Percentiles rank a stretch among this genome's conserved stretches.
Evolutionary conservation across 106 monocot species (phyloP).

Genomic region (Platanthera zijinensis): DNA sequence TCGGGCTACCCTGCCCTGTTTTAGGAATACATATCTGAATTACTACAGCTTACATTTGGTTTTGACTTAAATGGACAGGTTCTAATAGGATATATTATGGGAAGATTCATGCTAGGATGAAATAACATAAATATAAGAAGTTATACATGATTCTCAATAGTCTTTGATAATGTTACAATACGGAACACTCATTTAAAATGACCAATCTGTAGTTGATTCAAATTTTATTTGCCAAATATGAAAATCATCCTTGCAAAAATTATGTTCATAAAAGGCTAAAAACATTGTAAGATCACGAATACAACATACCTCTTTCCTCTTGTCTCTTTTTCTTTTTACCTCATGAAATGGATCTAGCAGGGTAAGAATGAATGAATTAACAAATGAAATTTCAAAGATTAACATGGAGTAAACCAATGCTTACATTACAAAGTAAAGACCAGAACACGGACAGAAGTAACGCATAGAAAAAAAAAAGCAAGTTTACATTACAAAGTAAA

Average conservation of each 20-base stretch:
- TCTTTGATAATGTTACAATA: too few relatives aligned
- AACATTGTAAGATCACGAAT: not conserved
- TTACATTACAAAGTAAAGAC: slow-evolving; percentile 2
- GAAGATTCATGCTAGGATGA: too few relatives aligned
- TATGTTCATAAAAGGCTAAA: not conserved
- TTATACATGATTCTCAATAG: too few relatives aligned
- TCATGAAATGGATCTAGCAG: slow-evolving; percentile 85
- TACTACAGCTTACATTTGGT: too few relatives aligned
- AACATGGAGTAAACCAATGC: not conserved
- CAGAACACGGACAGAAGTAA: not conserved
- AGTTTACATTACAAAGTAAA: not conserved
- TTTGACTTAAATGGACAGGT: too few relatives aligned
- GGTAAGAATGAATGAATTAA: slow-evolving; percentile 1
- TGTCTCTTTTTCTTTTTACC: slow-evolving; percentile 81
- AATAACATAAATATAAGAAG: too few relatives aligned
- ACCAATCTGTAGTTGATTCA: not conserved
- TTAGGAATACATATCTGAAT: too few relatives aligned
- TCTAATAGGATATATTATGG: too few relatives aligned
- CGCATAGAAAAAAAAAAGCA: not conserved
- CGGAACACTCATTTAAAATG: not conserved
- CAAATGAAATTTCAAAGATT: not conserved
- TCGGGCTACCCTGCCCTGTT: too few relatives aligned
- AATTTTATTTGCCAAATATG: not conserved
- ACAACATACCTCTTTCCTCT: slow-evolving; percentile 74
- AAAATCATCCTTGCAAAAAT: not conserved